phyloP scores from a whole-genome alignment of 179 eudicot species.

The Corrigiola litoralis region DNA sequence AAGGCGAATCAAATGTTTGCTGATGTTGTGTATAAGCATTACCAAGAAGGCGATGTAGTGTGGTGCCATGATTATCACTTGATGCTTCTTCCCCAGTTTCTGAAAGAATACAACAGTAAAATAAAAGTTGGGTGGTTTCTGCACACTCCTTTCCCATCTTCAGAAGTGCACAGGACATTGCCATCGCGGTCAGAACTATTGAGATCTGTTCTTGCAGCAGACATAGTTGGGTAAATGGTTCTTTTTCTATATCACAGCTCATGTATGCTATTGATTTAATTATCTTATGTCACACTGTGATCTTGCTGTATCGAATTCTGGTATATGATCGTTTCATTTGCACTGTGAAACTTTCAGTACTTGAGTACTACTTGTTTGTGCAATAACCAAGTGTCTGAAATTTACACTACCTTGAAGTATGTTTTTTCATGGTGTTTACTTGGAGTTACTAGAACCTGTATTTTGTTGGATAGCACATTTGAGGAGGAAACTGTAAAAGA shows the following conservation, averaged over 20 bases:
- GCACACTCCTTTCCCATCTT: slow-evolving; percentile 88
- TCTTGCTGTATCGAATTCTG: no score
- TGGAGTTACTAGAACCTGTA: no score
- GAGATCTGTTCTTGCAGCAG: slow-evolving; percentile 74
- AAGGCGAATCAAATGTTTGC: slow-evolving; percentile 78
- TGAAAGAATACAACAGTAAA: slow-evolving; percentile 45
- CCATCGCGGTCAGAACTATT: slow-evolving; percentile 70
- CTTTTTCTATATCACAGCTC: neutral
- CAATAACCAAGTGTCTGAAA: no score
- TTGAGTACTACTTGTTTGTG: no score
- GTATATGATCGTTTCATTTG: no score
- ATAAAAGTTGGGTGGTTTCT: slow-evolving; percentile 94
- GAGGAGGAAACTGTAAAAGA: no score
- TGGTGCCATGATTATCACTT: slow-evolving; percentile 96
- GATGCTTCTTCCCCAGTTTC: slow-evolving; percentile 70
- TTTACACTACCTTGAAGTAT: no score
- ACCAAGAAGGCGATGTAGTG: slow-evolving; percentile 70
- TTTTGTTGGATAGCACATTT: no score
- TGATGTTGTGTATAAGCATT: slow-evolving; percentile 64
- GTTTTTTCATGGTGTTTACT: no score
- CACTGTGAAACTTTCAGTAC: no score
- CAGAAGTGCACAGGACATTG: slow-evolving; percentile 63
- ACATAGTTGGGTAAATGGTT: slow-evolving; percentile 59
- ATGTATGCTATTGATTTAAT: neutral
- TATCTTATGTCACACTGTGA: no score